Evolutionary conservation across 352 stramenopile species (phyloP), one percentile per base, ranked within the genome.

Genomic region (Pythium chondricola): DNA sequence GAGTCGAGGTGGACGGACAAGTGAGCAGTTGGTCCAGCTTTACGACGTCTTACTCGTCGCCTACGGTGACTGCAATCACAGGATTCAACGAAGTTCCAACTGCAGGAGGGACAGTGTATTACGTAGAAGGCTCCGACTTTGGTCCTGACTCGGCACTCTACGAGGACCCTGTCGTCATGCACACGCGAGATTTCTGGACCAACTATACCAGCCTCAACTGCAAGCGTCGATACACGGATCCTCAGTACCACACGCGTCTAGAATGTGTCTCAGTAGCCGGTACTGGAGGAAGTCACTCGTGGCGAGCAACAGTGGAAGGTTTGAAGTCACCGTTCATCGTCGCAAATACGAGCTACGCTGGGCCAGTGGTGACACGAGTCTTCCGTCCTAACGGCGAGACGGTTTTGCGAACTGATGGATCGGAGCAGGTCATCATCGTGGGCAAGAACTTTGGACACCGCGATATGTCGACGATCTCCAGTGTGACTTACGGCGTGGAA

Each of bases 401-500:
- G 4, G 51, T 81, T 14, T 61, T 85, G 18, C 64, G 65, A 17
- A 83, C 73, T 11, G 74, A 70, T 33, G 73, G 73, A 1, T 58
- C 53, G 11, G 66, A 85, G 36, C 49, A 74, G 26, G 58, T 85
- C n/a, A 56, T 76, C 13, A 75, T 85, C 17, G 65, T 56, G n/a
- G 70, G 73, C 7, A 76, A 77, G 41, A 83, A 85, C 36, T 85
- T 85, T 52, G 73, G 73, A 14, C 46, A 44, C 2, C 56, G 63
- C 8, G 61, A 57, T 22, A 40, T 61, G 0, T 67, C 70, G 3
- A 61, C 26, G 0, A 62, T 83, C 32, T 62, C 59, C 2, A 62
- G 39, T 22, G 70, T 85, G 0, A 85, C 65, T 3, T 85, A 85
- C 27, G 73, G 73, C 1, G 55, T 81, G 18, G 57, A 61, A 9